phyloP scores from a whole-genome alignment of 441 rosid genomes.

The Erysimum pusillum region DNA sequence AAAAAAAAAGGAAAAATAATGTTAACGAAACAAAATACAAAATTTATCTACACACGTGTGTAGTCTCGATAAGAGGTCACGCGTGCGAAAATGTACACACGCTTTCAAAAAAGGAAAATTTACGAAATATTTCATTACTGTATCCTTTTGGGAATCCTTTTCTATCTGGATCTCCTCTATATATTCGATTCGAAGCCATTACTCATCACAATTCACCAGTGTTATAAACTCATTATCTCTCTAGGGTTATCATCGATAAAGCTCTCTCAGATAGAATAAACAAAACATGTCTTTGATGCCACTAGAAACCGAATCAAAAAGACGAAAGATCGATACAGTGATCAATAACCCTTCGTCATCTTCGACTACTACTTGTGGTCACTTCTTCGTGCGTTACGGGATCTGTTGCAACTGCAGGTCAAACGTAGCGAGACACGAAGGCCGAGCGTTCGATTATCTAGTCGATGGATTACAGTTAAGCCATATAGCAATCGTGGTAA shows the following conservation, averaged over 20 bases:
- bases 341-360: not conserved
- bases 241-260: not conserved
- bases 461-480: slow-evolving; percentile 20
- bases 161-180: too few species aligned
- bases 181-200: too few species aligned
- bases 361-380: not conserved
- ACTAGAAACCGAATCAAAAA: not conserved
- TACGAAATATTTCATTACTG: too few species aligned
- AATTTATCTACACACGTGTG: too few species aligned
- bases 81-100: too few species aligned
- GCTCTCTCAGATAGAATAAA: not conserved
- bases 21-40: too few species aligned
- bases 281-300: not conserved
- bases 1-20: too few species aligned
- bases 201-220: too few species aligned
- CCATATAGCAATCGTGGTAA: not conserved
- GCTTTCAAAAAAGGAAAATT: too few species aligned
- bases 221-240: not conserved
- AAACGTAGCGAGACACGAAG: not conserved
- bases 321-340: not conserved
- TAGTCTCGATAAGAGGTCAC: too few species aligned
- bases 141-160: too few species aligned
- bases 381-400: slow-evolving; percentile 29
- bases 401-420: slow-evolving; percentile 18
- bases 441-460: slow-evolving; percentile 8